phyloP scores from a whole-genome alignment of 306 rosid genomes.

The Vigna radiata region DNA sequence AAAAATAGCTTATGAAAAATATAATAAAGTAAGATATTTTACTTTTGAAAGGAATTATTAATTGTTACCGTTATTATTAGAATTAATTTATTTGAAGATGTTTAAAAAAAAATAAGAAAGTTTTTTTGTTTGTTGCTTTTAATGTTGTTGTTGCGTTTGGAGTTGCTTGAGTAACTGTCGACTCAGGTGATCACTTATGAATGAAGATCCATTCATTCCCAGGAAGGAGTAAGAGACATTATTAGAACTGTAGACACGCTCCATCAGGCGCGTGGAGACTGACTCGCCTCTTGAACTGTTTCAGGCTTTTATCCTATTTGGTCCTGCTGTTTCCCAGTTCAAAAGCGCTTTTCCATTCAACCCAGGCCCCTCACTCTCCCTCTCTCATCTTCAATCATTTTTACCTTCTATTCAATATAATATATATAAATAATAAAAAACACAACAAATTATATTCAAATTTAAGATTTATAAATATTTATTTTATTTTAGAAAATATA shows the following conservation, averaged over 20 bases:
- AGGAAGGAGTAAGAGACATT: slow-evolving; percentile 17
- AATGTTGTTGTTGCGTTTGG: neutral
- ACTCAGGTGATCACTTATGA: slow-evolving; percentile 55
- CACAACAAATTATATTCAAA: no score
- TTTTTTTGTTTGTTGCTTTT: no score
- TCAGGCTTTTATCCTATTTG: slow-evolving; percentile 47
- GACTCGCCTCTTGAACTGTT: neutral
- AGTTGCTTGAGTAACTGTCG: slow-evolving; percentile 54
- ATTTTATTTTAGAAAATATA: no score
- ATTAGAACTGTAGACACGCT: slow-evolving; percentile 6
- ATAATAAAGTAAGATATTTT: no score
- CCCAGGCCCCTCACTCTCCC: neutral
- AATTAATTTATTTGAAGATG: no score
- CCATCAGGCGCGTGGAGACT: slow-evolving; percentile 4
- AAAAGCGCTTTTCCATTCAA: slow-evolving; percentile 35
- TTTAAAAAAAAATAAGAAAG: no score
- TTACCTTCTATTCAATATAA: neutral
- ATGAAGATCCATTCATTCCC: slow-evolving; percentile 58
- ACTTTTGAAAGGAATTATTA: no score
- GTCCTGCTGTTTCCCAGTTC: slow-evolving; percentile 45
- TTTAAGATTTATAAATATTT: no score
- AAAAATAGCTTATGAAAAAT: no score
- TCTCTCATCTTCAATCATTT: neutral
- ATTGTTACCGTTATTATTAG: no score
- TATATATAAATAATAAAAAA: no score